phyloP scores from a whole-genome alignment of 345 rosid species.

The Sisymbrium irio region DNA sequence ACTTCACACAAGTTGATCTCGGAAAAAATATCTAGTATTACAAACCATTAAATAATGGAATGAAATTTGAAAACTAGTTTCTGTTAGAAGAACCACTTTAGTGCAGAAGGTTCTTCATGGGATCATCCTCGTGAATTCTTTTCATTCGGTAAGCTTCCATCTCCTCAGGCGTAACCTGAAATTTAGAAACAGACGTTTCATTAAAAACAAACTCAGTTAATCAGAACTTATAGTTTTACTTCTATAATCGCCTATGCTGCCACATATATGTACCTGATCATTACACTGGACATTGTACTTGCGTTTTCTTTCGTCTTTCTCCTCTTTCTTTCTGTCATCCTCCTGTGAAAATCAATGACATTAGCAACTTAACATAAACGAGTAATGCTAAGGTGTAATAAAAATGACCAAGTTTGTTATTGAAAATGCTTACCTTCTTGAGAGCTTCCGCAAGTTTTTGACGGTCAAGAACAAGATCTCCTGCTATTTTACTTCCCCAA shows the following conservation, averaged over 20 bases:
- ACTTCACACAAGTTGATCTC: background rate
- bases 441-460: constrained; percentile 45
- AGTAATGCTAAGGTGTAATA: no score
- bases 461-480: constrained; percentile 47
- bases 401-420: background rate
- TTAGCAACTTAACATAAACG: background rate
- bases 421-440: constrained; percentile 42
- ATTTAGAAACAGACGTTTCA: background rate
- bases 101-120: constrained; percentile 51
- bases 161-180: constrained; percentile 45
- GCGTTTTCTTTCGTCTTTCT: constrained; percentile 55
- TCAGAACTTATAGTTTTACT: background rate
- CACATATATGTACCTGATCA: background rate
- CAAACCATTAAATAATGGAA: no score
- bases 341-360: constrained; percentile 34
- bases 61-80: no score
- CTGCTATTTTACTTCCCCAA: constrained; percentile 58
- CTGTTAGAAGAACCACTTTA: no score
- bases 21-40: no score
- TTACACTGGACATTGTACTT: background rate
- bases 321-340: constrained; percentile 46
- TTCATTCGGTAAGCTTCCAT: constrained; percentile 67
- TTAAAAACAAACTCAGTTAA: background rate
- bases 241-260: background rate
- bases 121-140: constrained; percentile 49